Conservation (phyloP, 148 eudicot species). For the Talinum fruticosum region DNA sequence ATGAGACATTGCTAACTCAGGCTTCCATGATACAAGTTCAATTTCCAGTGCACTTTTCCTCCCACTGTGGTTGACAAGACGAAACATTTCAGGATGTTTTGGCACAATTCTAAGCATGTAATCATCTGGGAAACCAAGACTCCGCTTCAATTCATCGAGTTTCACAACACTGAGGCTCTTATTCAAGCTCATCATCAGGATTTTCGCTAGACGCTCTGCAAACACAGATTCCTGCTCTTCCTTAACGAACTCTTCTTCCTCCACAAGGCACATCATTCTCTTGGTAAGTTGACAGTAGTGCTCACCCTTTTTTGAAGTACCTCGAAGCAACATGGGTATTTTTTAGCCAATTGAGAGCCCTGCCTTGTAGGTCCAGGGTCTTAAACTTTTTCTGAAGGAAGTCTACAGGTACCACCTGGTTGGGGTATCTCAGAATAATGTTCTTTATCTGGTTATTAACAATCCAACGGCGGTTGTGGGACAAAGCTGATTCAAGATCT, state of each 20-base stretch:
- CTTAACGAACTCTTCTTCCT: conserved; percentile 73
- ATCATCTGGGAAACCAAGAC: conserved; percentile 91
- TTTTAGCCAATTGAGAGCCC: conserved; percentile 90
- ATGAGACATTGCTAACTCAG: conserved; percentile 64
- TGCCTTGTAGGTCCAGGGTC: conserved; percentile 86
- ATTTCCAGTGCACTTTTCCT: conserved; percentile 79
- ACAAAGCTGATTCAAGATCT: conserved; percentile 77
- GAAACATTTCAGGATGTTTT: conserved; percentile 71
- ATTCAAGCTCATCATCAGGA: conserved; percentile 74
- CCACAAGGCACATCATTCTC: conserved; percentile 68
- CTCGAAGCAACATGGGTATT: conserved; percentile 96
- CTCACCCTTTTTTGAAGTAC: conserved; percentile 48
- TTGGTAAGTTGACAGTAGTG: conserved; percentile 70
- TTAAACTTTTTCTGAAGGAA: conserved; percentile 90
- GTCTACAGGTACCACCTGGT: conserved; percentile 53
- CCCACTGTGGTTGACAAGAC: conserved; percentile 73
- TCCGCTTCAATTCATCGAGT: conserved; percentile 71
- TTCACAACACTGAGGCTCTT: conserved; percentile 71
- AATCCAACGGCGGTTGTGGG: conserved; percentile 84
- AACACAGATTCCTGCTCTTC: conserved; percentile 61
- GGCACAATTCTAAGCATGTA: conserved; percentile 77
- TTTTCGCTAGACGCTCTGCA: conserved; percentile 70
- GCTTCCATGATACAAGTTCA: conserved; percentile 72
- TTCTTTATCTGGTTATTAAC: conserved; percentile 93
- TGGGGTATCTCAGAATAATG: conserved; percentile 64